Evolutionary conservation across 352 stramenopile species (phyloP).

Genomic region (Phytopythium mirpurense): DNA sequence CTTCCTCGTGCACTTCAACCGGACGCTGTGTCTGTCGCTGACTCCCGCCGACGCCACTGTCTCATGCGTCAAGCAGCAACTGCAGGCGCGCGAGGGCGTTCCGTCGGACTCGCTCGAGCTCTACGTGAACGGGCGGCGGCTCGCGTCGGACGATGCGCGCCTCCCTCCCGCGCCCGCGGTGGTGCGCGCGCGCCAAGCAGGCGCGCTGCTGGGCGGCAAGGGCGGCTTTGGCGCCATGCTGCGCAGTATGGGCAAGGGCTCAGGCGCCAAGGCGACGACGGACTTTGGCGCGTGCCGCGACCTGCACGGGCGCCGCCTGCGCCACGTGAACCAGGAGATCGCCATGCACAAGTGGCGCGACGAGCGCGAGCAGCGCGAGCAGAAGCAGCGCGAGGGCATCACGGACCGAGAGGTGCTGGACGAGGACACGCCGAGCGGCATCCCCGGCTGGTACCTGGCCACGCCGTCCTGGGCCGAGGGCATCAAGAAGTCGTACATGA

Average conservation of each 20-base stretch:
- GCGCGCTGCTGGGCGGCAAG: constrained; percentile 71
- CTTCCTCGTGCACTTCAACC: constrained; percentile 80
- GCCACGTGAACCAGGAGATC: constrained; percentile 87
- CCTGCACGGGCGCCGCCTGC: constrained; percentile 68
- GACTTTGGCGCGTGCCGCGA: constrained; percentile 80
- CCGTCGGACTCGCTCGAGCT: constrained; percentile 48
- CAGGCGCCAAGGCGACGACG: constrained; percentile 62
- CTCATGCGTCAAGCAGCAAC: constrained; percentile 24
- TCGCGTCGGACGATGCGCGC: constrained; percentile 24
- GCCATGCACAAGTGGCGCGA: constrained; percentile 78
- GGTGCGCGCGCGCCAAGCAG: constrained; percentile 53
- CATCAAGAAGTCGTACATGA: constrained; percentile 83
- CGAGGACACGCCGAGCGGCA: constrained; percentile 80
- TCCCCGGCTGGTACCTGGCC: constrained; percentile 77
- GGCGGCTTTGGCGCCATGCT: constrained; percentile 85
- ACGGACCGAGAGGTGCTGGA: constrained; percentile 64
- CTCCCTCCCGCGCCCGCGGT: constrained; percentile 50
- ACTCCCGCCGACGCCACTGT: constrained; percentile 27
- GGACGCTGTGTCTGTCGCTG: constrained; percentile 72
- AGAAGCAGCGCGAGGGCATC: constrained; percentile 41
- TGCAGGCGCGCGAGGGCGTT: constrained; percentile 45
- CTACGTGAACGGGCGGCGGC: constrained; percentile 45
- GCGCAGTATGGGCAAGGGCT: constrained; percentile 69
- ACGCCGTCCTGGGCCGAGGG: constrained; percentile 81
- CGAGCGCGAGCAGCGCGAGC: constrained; percentile 40